A percentile compares a stretch with the other conserved stretches of the same genome.
Conservation (phyloP, 306 rosid genomes). For the Ammopiptanthus mongolicus region DNA sequence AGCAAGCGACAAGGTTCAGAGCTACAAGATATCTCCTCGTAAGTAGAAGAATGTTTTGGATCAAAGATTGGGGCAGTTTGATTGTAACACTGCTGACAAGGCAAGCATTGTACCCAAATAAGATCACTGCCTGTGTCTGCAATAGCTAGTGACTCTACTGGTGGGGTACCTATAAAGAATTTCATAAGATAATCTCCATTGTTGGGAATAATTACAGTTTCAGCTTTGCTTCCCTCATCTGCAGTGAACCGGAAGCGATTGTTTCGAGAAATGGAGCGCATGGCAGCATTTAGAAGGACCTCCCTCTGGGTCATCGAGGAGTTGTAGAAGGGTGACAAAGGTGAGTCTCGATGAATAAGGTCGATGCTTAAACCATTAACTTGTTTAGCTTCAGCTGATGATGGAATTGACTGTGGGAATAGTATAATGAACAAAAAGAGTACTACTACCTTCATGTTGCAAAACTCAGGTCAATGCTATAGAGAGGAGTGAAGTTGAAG, state of each 20-base stretch:
- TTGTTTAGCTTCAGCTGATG: background rate
- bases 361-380: background rate
- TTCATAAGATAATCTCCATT: background rate
- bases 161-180: background rate
- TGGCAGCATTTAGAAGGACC: background rate
- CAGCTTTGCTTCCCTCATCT: background rate
- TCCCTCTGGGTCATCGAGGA: background rate
- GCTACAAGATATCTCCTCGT: background rate
- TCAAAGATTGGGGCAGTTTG: background rate
- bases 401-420: background rate
- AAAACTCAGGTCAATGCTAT: too few species aligned
- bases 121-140: background rate
- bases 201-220: background rate
- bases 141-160: background rate
- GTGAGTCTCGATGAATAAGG: conserved; percentile 18
- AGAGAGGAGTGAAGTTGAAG: too few species aligned
- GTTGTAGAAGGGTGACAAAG: conserved; percentile 14
- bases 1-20: background rate
- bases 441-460: background rate
- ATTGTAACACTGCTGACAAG: background rate
- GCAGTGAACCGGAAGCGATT: background rate
- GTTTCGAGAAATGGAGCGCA: background rate
- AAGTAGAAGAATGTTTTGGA: background rate
- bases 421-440: too few species aligned
- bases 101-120: background rate